phyloP scores from a whole-genome alignment of 2,329 filamentous ascomycete species.

The Cercospora sp. region DNA sequence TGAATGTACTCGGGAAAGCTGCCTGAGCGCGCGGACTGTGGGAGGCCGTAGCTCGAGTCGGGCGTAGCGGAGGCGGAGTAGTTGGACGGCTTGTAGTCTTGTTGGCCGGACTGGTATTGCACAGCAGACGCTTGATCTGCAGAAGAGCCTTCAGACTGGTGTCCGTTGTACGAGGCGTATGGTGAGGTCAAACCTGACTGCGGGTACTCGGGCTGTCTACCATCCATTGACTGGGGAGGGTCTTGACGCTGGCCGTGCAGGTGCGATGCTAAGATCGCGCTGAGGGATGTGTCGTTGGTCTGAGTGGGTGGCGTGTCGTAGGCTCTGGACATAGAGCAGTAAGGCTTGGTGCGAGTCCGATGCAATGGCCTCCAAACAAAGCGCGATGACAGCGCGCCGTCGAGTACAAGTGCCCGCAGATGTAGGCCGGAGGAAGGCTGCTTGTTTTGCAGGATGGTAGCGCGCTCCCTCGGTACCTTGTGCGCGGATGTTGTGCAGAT shows the following conservation, averaged over 20 bases:
- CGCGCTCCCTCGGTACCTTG: constrained; percentile 45
- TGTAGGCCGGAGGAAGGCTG: constrained; percentile 36
- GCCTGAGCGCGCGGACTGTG: constrained; percentile 73
- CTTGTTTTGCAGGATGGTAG: constrained; percentile 43
- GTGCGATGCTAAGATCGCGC: constrained; percentile 44
- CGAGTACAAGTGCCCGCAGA: constrained; percentile 40
- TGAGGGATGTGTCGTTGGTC: constrained; percentile 43
- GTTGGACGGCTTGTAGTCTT: constrained; percentile 74
- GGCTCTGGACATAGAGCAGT: constrained; percentile 48
- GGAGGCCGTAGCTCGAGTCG: constrained; percentile 83
- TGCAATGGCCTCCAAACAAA: constrained; percentile 38
- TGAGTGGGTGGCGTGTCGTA: constrained; percentile 36
- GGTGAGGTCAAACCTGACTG: constrained; percentile 58
- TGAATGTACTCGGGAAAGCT: constrained; percentile 86
- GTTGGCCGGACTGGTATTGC: constrained; percentile 74
- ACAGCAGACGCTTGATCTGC: constrained; percentile 94
- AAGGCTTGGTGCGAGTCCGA: constrained; percentile 32
- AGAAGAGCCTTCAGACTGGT: constrained; percentile 78
- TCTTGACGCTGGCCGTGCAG: constrained; percentile 40
- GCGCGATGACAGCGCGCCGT: constrained; percentile 40
- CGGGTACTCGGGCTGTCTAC: constrained; percentile 53
- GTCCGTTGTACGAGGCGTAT: constrained; percentile 54
- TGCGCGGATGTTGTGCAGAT: constrained; percentile 53
- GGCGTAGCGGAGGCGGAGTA: constrained; percentile 72
- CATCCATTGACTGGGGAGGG: constrained; percentile 55